Evolutionary conservation across 768 basidiomycete genomes (phyloP), one percentile per base, ranked within the genome.

Genomic region (Boletus edulis): DNA sequence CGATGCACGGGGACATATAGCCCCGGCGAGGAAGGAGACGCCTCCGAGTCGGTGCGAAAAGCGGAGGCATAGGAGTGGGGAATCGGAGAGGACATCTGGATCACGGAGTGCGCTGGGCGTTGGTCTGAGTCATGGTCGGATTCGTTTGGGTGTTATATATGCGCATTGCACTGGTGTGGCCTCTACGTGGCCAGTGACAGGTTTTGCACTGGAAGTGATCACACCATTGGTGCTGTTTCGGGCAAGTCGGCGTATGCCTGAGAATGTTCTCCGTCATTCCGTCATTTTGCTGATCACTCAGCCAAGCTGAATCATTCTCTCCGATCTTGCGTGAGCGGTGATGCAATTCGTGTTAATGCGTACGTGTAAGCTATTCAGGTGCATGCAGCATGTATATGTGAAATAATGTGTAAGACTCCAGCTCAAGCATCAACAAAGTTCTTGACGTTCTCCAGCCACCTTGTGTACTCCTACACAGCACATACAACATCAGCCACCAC

Each of bases 381-480:
- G 51, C 50, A 34, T 24, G 22, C 4, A 24, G 22, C 22, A 24
- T 37, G 31, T 51, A 43, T 43, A 47, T 46, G 35, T 32, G 31
- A n/a, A 14, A 18, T 13, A 22, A 43, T 5, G 11, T 32, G n/a
- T 15, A 29, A 10, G 3, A 3, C 37, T 7, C 3, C 8, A n/a
- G 29, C 29, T 49, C 72, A 85, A 27, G 76, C 75, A 35, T 95
- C 91, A 58, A 98, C 74, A 67, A 97, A 98, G 20, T 66, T 68
- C 79, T 91, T 88, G 71, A 96, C 86, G 62, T 84, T 84, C 62
- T 81, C 74, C 64, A 98, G 75, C 95, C 95, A 98, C 60, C 77
- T 79, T 65, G 93, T 83, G 73, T 98, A 98, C 75, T 98, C 95
- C 93, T 94, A 46, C 49, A 57, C 38, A 58, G 32, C 52, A 37